These are phyloP conservation scores for Mrakia blollopis DNA, from an alignment of 768 basidiomycete species.

Conservation along the genomic window DNA sequence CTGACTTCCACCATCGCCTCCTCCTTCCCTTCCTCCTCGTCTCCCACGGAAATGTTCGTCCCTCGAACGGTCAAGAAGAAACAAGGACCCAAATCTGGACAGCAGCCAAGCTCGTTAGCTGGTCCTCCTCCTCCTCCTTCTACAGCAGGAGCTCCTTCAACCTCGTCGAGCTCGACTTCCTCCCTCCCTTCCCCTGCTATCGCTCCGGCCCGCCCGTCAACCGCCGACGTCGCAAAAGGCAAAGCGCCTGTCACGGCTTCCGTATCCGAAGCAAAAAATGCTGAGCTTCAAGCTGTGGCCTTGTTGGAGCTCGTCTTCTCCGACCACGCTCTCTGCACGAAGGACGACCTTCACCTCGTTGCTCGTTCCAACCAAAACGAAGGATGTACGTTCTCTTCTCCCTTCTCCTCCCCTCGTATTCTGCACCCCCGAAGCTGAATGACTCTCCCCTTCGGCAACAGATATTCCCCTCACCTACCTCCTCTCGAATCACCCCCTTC, in stretches of 20 bases:
- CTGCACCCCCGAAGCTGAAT: background rate
- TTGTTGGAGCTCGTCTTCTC: constrained; percentile 12
- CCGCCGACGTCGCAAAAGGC: background rate
- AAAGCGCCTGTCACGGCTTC: background rate
- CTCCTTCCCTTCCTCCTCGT: background rate
- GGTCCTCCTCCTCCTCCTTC: background rate
- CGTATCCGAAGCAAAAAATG: background rate
- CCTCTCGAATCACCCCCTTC: background rate
- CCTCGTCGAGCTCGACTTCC: background rate
- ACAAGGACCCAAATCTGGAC: background rate
- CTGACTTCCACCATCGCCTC: background rate
- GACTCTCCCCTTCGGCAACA: background rate
- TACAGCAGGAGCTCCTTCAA: background rate
- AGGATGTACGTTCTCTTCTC: background rate
- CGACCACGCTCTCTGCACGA: constrained; percentile 3
- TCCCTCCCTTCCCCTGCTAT: background rate
- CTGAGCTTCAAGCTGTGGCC: background rate
- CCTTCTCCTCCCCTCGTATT: background rate
- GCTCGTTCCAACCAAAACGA: constrained; percentile 9
- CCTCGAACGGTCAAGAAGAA: constrained; percentile 12
- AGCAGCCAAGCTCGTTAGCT: background rate
- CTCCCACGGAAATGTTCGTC: background rate
- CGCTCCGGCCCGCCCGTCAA: background rate
- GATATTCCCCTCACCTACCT: background rate
- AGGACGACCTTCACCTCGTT: constrained; percentile 17